These are phyloP conservation scores for Pyrenula massariospora DNA, from an alignment of 495 filamentous ascomycete genomes.

Conservation along the genomic window DNA sequence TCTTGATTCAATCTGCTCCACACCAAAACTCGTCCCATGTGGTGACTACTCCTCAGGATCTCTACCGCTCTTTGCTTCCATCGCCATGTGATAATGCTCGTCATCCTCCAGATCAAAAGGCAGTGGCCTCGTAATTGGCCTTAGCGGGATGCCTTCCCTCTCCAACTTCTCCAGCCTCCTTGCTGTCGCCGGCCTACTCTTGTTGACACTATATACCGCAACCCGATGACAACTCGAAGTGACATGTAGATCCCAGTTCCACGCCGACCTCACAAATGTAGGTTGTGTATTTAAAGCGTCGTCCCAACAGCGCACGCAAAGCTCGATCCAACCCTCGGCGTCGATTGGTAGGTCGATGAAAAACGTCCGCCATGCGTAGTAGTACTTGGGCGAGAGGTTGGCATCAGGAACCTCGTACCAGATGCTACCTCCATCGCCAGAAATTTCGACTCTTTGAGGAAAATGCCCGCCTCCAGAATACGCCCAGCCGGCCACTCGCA, in stretches of 20 bases:
- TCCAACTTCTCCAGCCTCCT: constrained; percentile 33
- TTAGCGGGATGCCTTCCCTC: constrained; percentile 21
- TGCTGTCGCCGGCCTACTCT: constrained; percentile 28
- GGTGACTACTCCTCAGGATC: constrained; percentile 19
- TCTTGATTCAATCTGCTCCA: too few relatives aligned
- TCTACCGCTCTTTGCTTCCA: constrained; percentile 23
- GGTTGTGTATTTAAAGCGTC: constrained; percentile 43
- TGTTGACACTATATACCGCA: constrained; percentile 45
- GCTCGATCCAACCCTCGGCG: constrained; percentile 47
- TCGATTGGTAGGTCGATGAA: constrained; percentile 40
- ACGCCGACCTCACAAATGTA: constrained; percentile 25
- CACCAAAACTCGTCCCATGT: too few relatives aligned
- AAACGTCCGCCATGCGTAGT: constrained; percentile 43
- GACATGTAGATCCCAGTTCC: constrained; percentile 48
- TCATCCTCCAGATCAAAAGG: constrained; percentile 28
- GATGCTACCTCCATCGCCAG: constrained; percentile 40
- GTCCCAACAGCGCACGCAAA: constrained; percentile 46
- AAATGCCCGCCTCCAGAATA: constrained; percentile 47
- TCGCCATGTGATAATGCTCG: constrained; percentile 29
- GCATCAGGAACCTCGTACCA: constrained; percentile 45
- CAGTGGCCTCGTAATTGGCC: constrained; percentile 31
- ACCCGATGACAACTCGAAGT: constrained; percentile 44
- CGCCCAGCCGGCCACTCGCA: constrained; percentile 44
- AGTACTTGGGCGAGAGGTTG: constrained; percentile 40
- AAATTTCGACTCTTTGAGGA: constrained; percentile 46